phyloP scores from a whole-genome alignment of 495 filamentous ascomycete genomes.

The Hypoxylon fragiforme region DNA sequence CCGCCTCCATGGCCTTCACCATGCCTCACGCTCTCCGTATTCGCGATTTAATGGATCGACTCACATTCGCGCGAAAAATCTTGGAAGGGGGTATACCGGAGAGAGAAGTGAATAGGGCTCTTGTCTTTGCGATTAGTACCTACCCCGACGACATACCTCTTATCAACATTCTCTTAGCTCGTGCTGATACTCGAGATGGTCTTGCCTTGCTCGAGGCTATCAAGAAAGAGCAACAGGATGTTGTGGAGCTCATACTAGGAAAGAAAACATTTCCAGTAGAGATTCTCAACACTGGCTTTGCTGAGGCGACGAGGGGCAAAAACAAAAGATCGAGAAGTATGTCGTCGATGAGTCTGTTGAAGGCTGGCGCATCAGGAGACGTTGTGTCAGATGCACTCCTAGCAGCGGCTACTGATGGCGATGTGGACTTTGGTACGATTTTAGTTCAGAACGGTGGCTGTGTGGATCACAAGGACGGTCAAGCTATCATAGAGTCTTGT shows the following conservation, averaged over 20 bases:
- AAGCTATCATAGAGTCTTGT: conserved; percentile 51
- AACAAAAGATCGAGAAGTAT: conserved; percentile 35
- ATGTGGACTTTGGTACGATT: conserved; percentile 46
- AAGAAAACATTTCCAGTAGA: conserved; percentile 35
- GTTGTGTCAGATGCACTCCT: conserved; percentile 47
- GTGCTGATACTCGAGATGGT: conserved; percentile 47
- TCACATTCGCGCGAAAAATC: conserved; percentile 46
- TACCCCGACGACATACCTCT: conserved; percentile 46
- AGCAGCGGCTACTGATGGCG: conserved; percentile 47
- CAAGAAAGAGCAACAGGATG: conserved; percentile 40
- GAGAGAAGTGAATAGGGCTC: conserved; percentile 46
- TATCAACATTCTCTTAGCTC: conserved; percentile 41
- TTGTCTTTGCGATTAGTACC: conserved; percentile 46
- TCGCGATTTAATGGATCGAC: conserved; percentile 45
- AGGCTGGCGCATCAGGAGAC: conserved; percentile 39
- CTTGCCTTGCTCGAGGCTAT: conserved; percentile 44
- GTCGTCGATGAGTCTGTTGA: conserved; percentile 43
- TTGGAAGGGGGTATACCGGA: conserved; percentile 45
- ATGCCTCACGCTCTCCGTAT: conserved; percentile 51
- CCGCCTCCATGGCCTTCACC: conserved; percentile 41
- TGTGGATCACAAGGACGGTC: conserved; percentile 49
- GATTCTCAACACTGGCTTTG: conserved; percentile 39
- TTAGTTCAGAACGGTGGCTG: conserved; percentile 47
- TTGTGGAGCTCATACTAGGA: conserved; percentile 44
- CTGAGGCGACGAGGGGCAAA: conserved; percentile 37